Evolutionary conservation across 176 grass and related monocot genomes (phyloP).

Genomic region (Tuctoria greenei): DNA sequence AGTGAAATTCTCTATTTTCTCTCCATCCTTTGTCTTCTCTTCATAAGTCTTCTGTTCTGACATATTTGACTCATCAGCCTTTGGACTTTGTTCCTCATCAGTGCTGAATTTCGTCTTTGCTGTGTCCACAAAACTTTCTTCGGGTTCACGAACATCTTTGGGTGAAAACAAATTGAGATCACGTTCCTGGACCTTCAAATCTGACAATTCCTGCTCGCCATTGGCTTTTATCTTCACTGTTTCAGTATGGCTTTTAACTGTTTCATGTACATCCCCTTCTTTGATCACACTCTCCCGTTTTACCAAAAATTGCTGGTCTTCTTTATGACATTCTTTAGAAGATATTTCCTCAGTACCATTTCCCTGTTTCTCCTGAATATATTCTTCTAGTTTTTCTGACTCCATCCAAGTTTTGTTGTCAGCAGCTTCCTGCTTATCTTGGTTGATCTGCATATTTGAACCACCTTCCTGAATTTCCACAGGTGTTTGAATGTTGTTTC

Average conservation of each 20-base stretch:
- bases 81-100: conserved; percentile 43
- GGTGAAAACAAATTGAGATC: conserved; percentile 31
- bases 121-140: conserved; percentile 34
- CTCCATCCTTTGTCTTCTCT: conserved; percentile 43
- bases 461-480: conserved; percentile 17
- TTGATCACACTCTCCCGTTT: conserved; percentile 25
- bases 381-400: conserved; percentile 28
- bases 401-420: conserved; percentile 23
- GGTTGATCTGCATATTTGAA: conserved; percentile 26
- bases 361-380: conserved; percentile 31
- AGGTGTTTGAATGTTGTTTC: conserved; percentile 24
- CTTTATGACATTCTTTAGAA: conserved; percentile 30
- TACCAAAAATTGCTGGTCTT: conserved; percentile 15
- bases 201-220: conserved; percentile 28
- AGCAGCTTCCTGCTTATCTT: conserved; percentile 36
- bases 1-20: conserved; percentile 41
- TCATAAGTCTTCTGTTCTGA: conserved; percentile 43
- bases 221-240: conserved; percentile 28
- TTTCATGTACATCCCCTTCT: conserved; percentile 38
- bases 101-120: conserved; percentile 38
- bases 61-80: conserved; percentile 32
- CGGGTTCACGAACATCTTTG: conserved; percentile 27
- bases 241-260: conserved; percentile 26
- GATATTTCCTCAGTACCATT: conserved; percentile 17
- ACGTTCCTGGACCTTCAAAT: conserved; percentile 43